phyloP scores from a whole-genome alignment of 2,329 filamentous ascomycete species.

The Fusarium brevicatenulatum region DNA sequence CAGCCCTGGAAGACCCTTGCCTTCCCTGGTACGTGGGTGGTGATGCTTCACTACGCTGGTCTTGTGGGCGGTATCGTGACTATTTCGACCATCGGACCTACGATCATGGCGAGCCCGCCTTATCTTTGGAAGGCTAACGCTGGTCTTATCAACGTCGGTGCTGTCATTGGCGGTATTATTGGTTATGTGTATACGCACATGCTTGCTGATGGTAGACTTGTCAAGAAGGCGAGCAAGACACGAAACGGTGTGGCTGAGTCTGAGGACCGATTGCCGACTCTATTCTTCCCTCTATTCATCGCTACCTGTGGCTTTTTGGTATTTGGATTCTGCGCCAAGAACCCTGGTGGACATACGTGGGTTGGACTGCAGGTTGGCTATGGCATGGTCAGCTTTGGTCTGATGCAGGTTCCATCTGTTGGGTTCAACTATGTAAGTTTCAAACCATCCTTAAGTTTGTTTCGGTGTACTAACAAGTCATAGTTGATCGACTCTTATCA shows the following conservation, averaged over 20 bases:
- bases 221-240: slow-evolving; percentile 26
- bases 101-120: slow-evolving; percentile 45
- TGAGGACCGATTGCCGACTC: slow-evolving; percentile 47
- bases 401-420: slow-evolving; percentile 53
- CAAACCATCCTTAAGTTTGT: accelerated
- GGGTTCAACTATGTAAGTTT: slow-evolving; percentile 53
- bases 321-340: slow-evolving; percentile 52
- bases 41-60: slow-evolving; percentile 52
- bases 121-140: slow-evolving; percentile 50
- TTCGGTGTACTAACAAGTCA: neutral
- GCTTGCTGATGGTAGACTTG: slow-evolving; percentile 32
- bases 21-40: slow-evolving; percentile 50
- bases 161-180: slow-evolving; percentile 45
- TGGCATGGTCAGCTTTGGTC: slow-evolving; percentile 51
- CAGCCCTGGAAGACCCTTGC: slow-evolving; percentile 27
- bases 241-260: slow-evolving; percentile 47
- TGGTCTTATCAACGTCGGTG: slow-evolving; percentile 50
- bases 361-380: slow-evolving; percentile 49
- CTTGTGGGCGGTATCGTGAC: slow-evolving; percentile 50
- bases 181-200: slow-evolving; percentile 45
- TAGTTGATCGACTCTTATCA: slow-evolving; percentile 63
- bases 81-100: slow-evolving; percentile 49
- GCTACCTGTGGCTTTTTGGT: slow-evolving; percentile 49
- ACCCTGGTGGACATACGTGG: slow-evolving; percentile 46
- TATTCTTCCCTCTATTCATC: slow-evolving; percentile 46